Evolutionary conservation across 805 yeast genomes (phyloP), one percentile per base, ranked within the genome.

Genomic region (Saccharomycopsis fermentans): DNA sequence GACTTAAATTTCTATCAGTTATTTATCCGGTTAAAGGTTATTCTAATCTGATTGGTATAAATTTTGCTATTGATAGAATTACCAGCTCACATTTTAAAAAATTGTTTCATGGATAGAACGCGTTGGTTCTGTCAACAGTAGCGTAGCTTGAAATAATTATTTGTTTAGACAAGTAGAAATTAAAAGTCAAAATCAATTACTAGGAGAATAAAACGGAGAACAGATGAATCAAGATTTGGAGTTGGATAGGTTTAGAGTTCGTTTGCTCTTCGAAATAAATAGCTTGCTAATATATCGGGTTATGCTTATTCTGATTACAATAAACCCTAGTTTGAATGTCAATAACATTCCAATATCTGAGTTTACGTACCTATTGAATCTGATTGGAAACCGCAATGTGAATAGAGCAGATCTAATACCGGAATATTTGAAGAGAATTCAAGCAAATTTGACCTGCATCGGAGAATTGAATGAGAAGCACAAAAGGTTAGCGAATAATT

Each of bases 391-490:
- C n/a, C 62, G 58, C 1, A 52, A 12, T 17, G 27, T 52, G 26
- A 59, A 58, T 24, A 57, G 54, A 35, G 40, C 29, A 3, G 60
- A 59, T 36, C 14, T 56, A 6, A 36, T 59, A n/a, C 54, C 50
- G 19, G 57, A 61, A 19, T 61, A 59, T 55, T 55, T 59, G 48
- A 52, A 32, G 40, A 27, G 63, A 21, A 62, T 61, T 3, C 59
- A 61, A 39, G 60, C 48, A 26, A 61, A 61, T 50, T 51, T 61
- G 32, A 56, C 63, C 3, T 61, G 62, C 26, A 56, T 61, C 16
- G 63, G 59, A n/a, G 62, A 56, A 26, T 36, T 61, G 26, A 59
- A 61, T 35, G 63, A 61, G 29, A 55, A 56, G 37, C 56, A 60
- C 17, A 54, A 55, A 37, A 55, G 32, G 6, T 19, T 24, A 21